Conservation (phyloP, 1,284 basidiomycete species). For the Phlebopus sp. region DNA sequence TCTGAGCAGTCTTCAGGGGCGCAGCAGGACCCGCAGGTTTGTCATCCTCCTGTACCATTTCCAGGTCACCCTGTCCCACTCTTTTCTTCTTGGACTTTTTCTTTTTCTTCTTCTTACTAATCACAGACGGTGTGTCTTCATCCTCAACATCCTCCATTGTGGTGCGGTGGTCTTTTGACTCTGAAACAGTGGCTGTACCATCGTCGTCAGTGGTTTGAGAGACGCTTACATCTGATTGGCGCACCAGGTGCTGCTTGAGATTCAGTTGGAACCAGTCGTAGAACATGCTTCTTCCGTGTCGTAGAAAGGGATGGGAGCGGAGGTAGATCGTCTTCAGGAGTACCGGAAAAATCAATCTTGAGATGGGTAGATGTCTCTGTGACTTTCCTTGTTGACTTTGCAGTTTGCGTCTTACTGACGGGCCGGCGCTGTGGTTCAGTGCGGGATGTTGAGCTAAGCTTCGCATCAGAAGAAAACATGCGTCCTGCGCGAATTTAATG, state of each 20-base stretch:
- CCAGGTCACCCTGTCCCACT: slow-evolving; percentile 37
- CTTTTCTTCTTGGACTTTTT: slow-evolving; percentile 74
- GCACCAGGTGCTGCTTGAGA: slow-evolving; percentile 11
- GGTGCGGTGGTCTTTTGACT: slow-evolving; percentile 40
- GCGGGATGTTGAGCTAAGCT: slow-evolving; percentile 44
- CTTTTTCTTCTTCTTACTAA: slow-evolving; percentile 61
- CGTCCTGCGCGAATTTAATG: slow-evolving; percentile 47
- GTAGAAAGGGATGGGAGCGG: slow-evolving; percentile 3
- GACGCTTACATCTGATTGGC: slow-evolving; percentile 2
- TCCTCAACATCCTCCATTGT: slow-evolving; percentile 70
- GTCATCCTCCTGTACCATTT: slow-evolving; percentile 20
- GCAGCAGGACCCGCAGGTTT: slow-evolving; percentile 17
- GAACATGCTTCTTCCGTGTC: slow-evolving; percentile 10
- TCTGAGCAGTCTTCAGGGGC: slow-evolving; percentile 18
- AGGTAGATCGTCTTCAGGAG: slow-evolving; percentile 8
- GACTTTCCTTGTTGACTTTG: slow-evolving; percentile 13
- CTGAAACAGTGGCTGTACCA: slow-evolving; percentile 15
- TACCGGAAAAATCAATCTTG: slow-evolving; percentile 6
- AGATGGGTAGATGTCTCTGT: slow-evolving; percentile 7
- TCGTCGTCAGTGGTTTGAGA: not conserved
- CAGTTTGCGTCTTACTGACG: slow-evolving; percentile 10
- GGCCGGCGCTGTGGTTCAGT: slow-evolving; percentile 28
- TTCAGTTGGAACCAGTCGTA: not conserved
- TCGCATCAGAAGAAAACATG: slow-evolving; percentile 63
- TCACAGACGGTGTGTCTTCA: slow-evolving; percentile 31